These are phyloP conservation scores for Nannizziopsis arthrosporioides DNA, from an alignment of 2,329 filamentous ascomycete species.

Conservation along the genomic window DNA sequence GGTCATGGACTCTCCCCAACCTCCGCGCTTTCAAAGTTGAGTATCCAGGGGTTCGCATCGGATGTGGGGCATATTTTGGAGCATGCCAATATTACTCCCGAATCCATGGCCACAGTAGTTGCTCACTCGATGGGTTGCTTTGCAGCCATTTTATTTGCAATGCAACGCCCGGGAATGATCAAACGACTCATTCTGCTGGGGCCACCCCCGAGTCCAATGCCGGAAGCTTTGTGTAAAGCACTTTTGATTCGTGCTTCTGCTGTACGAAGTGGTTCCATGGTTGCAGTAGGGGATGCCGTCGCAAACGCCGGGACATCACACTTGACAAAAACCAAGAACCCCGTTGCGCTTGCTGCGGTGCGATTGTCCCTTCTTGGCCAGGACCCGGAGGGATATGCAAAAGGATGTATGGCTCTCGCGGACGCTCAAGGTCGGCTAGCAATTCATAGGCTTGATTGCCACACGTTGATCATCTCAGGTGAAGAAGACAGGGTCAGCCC, in stretches of 20 bases:
- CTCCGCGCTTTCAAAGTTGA: slow-evolving; percentile 33
- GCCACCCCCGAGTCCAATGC: slow-evolving; percentile 38
- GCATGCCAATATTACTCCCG: slow-evolving; percentile 21
- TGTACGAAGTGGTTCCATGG: slow-evolving; percentile 38
- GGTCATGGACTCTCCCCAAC: slow-evolving; percentile 46
- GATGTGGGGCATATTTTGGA: slow-evolving; percentile 35
- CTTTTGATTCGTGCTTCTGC: slow-evolving; percentile 28
- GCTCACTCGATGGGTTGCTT: slow-evolving; percentile 45
- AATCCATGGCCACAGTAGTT: slow-evolving; percentile 31
- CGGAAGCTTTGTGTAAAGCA: slow-evolving; percentile 24
- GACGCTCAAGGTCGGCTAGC: slow-evolving; percentile 26
- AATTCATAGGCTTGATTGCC: slow-evolving; percentile 24
- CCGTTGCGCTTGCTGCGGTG: slow-evolving; percentile 34
- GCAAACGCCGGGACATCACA: slow-evolving; percentile 28
- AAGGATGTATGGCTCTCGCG: slow-evolving; percentile 42
- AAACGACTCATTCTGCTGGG: slow-evolving; percentile 39
- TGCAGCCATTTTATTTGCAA: slow-evolving; percentile 35
- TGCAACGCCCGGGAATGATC: slow-evolving; percentile 32
- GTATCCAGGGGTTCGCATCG: slow-evolving; percentile 34
- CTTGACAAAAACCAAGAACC: slow-evolving; percentile 29
- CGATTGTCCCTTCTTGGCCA: slow-evolving; percentile 37
- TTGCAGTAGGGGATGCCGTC: slow-evolving; percentile 32
- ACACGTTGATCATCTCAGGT: slow-evolving; percentile 37
- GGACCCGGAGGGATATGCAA: slow-evolving; percentile 45
- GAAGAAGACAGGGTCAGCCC: slow-evolving; percentile 37